Percentiles rank a stretch among this genome's conserved stretches.
phyloP scores from a whole-genome alignment of 306 rosid genomes.

The Aeschynomene evenia region DNA sequence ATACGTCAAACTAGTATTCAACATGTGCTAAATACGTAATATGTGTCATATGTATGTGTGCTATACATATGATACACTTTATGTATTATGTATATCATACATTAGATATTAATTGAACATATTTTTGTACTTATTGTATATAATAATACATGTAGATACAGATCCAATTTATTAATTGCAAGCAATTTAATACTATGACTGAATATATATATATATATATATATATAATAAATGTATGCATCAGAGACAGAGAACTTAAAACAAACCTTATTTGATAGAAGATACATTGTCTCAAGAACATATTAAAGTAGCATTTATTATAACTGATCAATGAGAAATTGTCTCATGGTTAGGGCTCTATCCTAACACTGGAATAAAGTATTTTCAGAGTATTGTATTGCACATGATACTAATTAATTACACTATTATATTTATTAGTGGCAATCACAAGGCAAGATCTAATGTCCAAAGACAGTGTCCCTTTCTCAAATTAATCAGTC shows the following conservation, averaged over 20 bases:
- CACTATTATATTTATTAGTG: not conserved
- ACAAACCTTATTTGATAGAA: not conserved
- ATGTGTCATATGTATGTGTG: too few relatives aligned
- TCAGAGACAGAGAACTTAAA: slow-evolving; percentile 2
- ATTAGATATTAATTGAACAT: too few relatives aligned
- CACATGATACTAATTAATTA: not conserved
- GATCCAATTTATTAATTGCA: not conserved
- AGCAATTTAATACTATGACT: not conserved
- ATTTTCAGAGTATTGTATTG: too few relatives aligned
- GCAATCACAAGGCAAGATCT: not conserved
- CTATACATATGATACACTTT: too few relatives aligned
- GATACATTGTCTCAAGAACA: slow-evolving; percentile 15
- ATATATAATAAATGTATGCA: too few relatives aligned
- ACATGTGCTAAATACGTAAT: too few relatives aligned
- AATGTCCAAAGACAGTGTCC: not conserved
- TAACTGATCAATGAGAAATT: slow-evolving; percentile 1
- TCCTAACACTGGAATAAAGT: not conserved
- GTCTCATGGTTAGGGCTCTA: slow-evolving; percentile 4
- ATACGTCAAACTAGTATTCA: too few relatives aligned
- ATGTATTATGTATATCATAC: too few relatives aligned
- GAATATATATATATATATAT: slow-evolving; percentile 1
- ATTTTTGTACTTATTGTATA: too few relatives aligned
- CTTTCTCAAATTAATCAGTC: not conserved
- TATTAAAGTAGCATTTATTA: not conserved
- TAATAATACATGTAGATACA: not conserved